These are phyloP conservation scores for Naematelia aurantialba DNA, from an alignment of 768 basidiomycete genomes.

Conservation along the genomic window DNA sequence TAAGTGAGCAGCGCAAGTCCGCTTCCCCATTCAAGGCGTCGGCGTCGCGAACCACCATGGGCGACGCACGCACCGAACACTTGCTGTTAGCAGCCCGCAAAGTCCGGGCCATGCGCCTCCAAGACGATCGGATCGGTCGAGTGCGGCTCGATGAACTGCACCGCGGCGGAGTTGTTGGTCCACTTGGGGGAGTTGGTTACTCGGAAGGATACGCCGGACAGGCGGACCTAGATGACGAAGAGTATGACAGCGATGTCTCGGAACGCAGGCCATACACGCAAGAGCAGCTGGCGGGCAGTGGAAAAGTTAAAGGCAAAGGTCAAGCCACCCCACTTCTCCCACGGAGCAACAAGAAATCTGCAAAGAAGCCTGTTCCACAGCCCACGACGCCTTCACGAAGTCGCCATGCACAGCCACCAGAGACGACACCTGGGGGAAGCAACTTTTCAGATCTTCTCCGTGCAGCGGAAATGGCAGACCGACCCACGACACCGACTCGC, in stretches of 20 bases:
- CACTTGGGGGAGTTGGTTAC: constrained; percentile 43
- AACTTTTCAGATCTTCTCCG: constrained; percentile 41
- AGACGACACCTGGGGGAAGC: constrained; percentile 43
- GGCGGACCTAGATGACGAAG: constrained; percentile 22
- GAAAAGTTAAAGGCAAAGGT: constrained; percentile 19
- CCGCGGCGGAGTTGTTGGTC: constrained; percentile 37
- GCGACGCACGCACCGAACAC: constrained; percentile 44
- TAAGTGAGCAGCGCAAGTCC: neutral
- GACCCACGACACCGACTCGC: constrained; percentile 32
- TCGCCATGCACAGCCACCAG: constrained; percentile 12
- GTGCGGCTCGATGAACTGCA: constrained; percentile 39
- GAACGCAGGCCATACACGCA: constrained; percentile 10
- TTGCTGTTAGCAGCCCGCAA: constrained; percentile 39
- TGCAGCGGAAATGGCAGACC: constrained; percentile 42
- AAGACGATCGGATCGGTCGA: constrained; percentile 26
- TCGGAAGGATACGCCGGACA: constrained; percentile 38
- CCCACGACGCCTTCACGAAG: constrained; percentile 27
- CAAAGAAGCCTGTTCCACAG: constrained; percentile 17
- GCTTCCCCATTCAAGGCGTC: constrained; percentile 21
- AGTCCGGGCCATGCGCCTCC: constrained; percentile 27
- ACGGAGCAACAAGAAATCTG: constrained; percentile 21
- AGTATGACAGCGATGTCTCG: constrained; percentile 24
- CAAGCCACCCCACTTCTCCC: constrained; percentile 22
- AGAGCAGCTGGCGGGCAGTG: constrained; percentile 15
- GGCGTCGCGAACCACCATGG: constrained; percentile 24